Conservation (phyloP, 2,329 filamentous ascomycete species). For the Tothia fuscella region DNA sequence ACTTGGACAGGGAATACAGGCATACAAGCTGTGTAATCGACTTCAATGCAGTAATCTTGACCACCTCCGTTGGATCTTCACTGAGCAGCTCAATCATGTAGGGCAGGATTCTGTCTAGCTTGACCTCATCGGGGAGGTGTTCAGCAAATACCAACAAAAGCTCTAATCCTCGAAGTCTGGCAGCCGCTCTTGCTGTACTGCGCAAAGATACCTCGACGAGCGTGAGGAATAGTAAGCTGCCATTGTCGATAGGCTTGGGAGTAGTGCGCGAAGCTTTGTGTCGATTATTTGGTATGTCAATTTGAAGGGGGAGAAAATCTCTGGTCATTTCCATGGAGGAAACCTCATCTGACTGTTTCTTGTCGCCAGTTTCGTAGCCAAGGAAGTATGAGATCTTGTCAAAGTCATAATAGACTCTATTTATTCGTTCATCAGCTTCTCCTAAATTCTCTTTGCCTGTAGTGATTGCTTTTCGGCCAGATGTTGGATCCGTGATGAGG, state of each 20-base stretch:
- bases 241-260: constrained; percentile 63
- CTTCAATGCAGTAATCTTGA: constrained; percentile 73
- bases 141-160: constrained; percentile 85
- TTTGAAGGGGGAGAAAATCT: constrained; percentile 63
- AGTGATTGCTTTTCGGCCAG: constrained; percentile 60
- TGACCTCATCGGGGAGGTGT: constrained; percentile 84
- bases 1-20: not conserved
- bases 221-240: constrained; percentile 82
- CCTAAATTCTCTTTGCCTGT: constrained; percentile 60
- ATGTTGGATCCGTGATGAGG: constrained; percentile 80
- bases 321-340: constrained; percentile 20
- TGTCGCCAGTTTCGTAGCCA: constrained; percentile 49
- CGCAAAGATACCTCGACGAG: constrained; percentile 79
- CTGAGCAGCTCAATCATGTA: constrained; percentile 72
- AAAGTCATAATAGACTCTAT: constrained; percentile 86
- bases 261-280: constrained; percentile 52
- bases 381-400: constrained; percentile 96
- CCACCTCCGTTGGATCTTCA: constrained; percentile 66
- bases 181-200: constrained; percentile 79
- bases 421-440: constrained; percentile 87
- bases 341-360: constrained; percentile 16
- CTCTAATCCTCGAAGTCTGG: constrained; percentile 80
- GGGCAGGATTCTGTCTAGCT: constrained; percentile 82
- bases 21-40: constrained; percentile 68
- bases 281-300: constrained; percentile 79